Evolutionary conservation across 163 green algal genomes (phyloP).

Genomic region (Chloroidium sp.): DNA sequence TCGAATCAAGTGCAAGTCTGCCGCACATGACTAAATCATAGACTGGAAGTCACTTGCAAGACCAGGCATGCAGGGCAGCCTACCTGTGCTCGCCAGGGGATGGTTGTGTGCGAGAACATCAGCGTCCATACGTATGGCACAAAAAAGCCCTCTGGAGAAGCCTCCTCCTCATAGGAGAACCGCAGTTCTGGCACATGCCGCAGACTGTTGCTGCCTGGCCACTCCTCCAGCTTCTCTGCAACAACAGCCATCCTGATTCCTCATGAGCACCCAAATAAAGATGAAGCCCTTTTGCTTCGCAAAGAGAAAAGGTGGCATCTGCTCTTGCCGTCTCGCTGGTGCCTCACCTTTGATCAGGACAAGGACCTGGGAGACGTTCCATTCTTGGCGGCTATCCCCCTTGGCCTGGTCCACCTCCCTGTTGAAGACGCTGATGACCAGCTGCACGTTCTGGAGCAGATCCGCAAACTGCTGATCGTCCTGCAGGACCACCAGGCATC

Average conservation of each 20-base stretch:
- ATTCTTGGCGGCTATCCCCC: slow-evolving; percentile 18
- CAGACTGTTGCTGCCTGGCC: slow-evolving; percentile 19
- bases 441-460: slow-evolving; percentile 67
- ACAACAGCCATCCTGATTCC: too few species aligned
- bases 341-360: slow-evolving; percentile 29
- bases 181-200: slow-evolving; percentile 41
- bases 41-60: too few species aligned
- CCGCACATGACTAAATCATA: too few species aligned
- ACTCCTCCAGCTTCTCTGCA: neutral
- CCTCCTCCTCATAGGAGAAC: slow-evolving; percentile 75
- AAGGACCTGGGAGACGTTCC: slow-evolving; percentile 44
- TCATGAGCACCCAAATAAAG: neutral
- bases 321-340: too few species aligned
- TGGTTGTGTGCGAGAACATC: slow-evolving; percentile 17
- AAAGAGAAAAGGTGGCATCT: too few species aligned
- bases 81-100: slow-evolving; percentile 22
- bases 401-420: slow-evolving; percentile 11
- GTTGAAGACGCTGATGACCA: slow-evolving; percentile 49
- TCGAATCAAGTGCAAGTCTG: too few species aligned
- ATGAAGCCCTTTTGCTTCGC: neutral
- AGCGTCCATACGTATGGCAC: slow-evolving; percentile 36
- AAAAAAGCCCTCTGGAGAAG: slow-evolving; percentile 44
- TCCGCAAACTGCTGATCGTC: slow-evolving; percentile 50
- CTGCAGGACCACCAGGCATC: neutral
- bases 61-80: too few species aligned